A percentile compares a stretch with the other conserved stretches of the same genome.
Conservation (phyloP, 108 stramenopile species). For the Cyclotella atomus region DNA sequence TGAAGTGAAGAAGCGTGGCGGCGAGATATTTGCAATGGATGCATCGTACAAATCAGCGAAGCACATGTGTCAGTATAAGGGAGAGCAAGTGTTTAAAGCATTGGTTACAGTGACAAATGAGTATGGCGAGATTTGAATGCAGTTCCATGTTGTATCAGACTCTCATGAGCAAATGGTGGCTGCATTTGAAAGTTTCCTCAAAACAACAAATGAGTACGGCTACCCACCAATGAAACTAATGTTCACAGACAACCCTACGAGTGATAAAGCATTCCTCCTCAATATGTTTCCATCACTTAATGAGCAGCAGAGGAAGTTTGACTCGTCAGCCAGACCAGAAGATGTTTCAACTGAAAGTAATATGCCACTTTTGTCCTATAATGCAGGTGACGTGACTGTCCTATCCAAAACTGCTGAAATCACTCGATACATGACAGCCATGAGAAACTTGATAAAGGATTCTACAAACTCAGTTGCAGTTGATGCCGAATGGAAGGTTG, state of each 20-base stretch:
- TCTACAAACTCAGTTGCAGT: conserved; percentile 5
- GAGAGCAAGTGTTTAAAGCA: conserved; percentile 19
- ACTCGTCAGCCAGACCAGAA: neutral
- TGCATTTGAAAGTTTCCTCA: conserved; percentile 15
- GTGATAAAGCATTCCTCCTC: conserved; percentile 12
- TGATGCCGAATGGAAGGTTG: conserved; percentile 36
- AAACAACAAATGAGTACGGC: conserved; percentile 3
- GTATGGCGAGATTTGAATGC: conserved; percentile 29
- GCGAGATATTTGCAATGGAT: neutral
- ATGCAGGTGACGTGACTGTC: neutral
- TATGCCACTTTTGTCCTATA: neutral
- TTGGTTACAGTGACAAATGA: conserved; percentile 31
- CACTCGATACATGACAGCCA: neutral
- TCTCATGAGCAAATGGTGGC: conserved; percentile 33
- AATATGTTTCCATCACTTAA: conserved; percentile 13
- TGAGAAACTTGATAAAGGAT: conserved; percentile 2
- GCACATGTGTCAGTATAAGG: conserved; percentile 4
- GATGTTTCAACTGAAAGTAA: neutral
- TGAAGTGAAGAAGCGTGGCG: conserved; percentile 19
- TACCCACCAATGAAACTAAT: neutral
- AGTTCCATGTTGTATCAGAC: conserved; percentile 22
- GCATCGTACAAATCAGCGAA: conserved; percentile 12
- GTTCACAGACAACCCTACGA: conserved; percentile 29
- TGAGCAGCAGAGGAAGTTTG: conserved; percentile 12
- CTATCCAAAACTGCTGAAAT: neutral